Percentiles rank a stretch among this genome's conserved stretches.
Conservation (phyloP, 768 basidiomycete species). For the Vararia minispora region DNA sequence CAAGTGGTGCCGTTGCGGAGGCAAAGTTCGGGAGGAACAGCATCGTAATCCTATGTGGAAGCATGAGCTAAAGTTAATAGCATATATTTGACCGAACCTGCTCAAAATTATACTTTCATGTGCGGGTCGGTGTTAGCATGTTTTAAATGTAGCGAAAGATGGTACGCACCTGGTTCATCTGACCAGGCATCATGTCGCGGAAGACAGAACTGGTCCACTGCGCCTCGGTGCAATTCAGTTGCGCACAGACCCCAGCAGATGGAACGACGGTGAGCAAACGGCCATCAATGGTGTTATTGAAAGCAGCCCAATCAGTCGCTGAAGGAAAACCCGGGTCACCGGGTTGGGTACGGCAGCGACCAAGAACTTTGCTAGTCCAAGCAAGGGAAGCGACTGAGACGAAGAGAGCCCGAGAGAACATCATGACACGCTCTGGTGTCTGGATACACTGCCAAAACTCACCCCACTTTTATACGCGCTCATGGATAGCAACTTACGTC, state of each 20-base stretch:
- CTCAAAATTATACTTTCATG: conserved; percentile 11
- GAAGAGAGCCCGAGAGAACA: too few species aligned
- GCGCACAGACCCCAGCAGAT: conserved; percentile 5
- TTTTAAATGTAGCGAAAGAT: too few species aligned
- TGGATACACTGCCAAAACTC: too few species aligned
- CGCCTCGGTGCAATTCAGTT: conserved; percentile 5
- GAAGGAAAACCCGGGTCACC: conserved; percentile 9
- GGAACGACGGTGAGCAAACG: conserved; percentile 8
- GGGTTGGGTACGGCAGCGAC: conserved; percentile 15
- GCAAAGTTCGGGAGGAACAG: conserved; percentile 7
- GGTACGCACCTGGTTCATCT: conserved; percentile 11
- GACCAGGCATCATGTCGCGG: conserved; percentile 10
- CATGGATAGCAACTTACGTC: too few species aligned
- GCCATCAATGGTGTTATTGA: conserved; percentile 6
- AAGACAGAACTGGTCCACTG: conserved; percentile 10
- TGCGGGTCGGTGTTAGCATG: too few species aligned
- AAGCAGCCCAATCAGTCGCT: conserved; percentile 4
- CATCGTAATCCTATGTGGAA: too few species aligned
- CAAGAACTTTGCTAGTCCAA: too few species aligned
- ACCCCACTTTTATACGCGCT: too few species aligned
- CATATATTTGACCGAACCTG: too few species aligned
- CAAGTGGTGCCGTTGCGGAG: conserved; percentile 8
- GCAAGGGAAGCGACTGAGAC: too few species aligned
- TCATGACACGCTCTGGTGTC: too few species aligned
- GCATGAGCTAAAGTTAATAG: too few species aligned